phyloP scores from a whole-genome alignment of 805 yeast genomes.

The Schizosaccharomyces japonicus region DNA sequence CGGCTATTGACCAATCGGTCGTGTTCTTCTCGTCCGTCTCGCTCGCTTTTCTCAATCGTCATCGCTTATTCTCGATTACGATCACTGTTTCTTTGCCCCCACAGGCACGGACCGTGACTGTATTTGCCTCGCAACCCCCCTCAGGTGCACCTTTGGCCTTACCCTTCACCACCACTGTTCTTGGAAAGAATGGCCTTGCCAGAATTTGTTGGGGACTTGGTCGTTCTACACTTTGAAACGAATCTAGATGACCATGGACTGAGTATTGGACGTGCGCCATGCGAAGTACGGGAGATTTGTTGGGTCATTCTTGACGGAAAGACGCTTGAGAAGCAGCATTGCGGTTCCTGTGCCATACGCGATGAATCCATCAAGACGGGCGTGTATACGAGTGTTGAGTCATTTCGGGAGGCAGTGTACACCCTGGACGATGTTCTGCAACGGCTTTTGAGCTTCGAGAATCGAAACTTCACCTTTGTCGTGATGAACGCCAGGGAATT shows the following conservation, averaged over 20 bases:
- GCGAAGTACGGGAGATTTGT: background rate
- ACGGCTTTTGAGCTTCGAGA: slow-evolving; percentile 19
- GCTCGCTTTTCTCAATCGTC: no score
- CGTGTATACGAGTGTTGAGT: slow-evolving; percentile 23
- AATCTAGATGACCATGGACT: slow-evolving; percentile 1
- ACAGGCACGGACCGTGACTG: no score
- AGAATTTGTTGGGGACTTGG: slow-evolving; percentile 2
- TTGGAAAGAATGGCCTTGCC: slow-evolving; percentile 1
- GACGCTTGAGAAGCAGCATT: background rate
- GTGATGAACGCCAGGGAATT: slow-evolving; percentile 46
- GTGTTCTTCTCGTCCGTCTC: no score
- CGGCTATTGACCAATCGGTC: no score
- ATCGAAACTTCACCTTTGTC: slow-evolving; percentile 37
- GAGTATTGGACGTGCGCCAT: slow-evolving; percentile 1
- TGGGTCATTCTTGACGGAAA: slow-evolving; percentile 1
- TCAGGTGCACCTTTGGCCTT: slow-evolving; percentile 12
- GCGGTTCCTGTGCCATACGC: background rate
- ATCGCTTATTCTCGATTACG: no score
- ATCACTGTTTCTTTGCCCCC: no score
- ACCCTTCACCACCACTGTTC: no score
- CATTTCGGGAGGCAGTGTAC: slow-evolving; percentile 39
- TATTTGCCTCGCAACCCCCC: no score
- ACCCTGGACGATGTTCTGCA: slow-evolving; percentile 27
- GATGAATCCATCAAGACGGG: background rate
- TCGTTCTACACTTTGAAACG: slow-evolving; percentile 2